These are phyloP conservation scores for Boeremia lycopersici DNA, from an alignment of 2,329 filamentous ascomycete species.

Conservation along the genomic window DNA sequence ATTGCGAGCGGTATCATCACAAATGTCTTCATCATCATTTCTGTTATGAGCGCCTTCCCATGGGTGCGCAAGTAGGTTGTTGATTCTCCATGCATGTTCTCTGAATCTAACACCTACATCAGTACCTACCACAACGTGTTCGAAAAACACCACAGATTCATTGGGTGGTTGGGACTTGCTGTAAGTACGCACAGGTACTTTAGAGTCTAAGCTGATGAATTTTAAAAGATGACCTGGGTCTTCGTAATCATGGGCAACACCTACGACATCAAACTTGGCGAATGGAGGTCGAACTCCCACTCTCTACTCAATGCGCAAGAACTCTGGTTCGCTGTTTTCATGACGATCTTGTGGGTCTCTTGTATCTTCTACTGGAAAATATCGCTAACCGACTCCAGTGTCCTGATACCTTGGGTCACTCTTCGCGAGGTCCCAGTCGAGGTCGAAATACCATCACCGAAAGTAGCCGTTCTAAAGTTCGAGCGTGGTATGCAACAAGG, in stretches of 20 bases:
- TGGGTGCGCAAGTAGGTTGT: slow-evolving; percentile 43
- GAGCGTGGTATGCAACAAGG: slow-evolving; percentile 46
- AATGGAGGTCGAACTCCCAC: slow-evolving; percentile 37
- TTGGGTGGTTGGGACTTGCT: slow-evolving; percentile 45
- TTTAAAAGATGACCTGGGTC: slow-evolving; percentile 40
- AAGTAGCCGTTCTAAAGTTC: slow-evolving; percentile 44
- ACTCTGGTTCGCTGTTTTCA: slow-evolving; percentile 45
- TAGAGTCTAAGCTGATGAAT: slow-evolving; percentile 4
- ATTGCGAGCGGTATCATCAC: slow-evolving; percentile 43
- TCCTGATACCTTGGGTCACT: slow-evolving; percentile 44
- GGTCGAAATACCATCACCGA: slow-evolving; percentile 44
- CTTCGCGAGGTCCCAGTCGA: slow-evolving; percentile 44
- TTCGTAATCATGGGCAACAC: slow-evolving; percentile 43
- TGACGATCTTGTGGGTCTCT: slow-evolving; percentile 43
- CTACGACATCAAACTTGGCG: slow-evolving; percentile 43
- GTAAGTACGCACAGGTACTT: slow-evolving; percentile 21
- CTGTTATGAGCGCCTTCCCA: slow-evolving; percentile 43
- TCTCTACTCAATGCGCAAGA: slow-evolving; percentile 41
- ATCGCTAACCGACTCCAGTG: slow-evolving; percentile 24
- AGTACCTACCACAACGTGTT: slow-evolving; percentile 46
- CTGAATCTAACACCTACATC: slow-evolving; percentile 15
- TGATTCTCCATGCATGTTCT: too few relatives aligned
- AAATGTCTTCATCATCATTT: slow-evolving; percentile 45
- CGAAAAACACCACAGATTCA: slow-evolving; percentile 44
- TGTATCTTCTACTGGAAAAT: neutral